Conservation (phyloP, 305 asterid genomes). For the Fraxinus ornus region DNA sequence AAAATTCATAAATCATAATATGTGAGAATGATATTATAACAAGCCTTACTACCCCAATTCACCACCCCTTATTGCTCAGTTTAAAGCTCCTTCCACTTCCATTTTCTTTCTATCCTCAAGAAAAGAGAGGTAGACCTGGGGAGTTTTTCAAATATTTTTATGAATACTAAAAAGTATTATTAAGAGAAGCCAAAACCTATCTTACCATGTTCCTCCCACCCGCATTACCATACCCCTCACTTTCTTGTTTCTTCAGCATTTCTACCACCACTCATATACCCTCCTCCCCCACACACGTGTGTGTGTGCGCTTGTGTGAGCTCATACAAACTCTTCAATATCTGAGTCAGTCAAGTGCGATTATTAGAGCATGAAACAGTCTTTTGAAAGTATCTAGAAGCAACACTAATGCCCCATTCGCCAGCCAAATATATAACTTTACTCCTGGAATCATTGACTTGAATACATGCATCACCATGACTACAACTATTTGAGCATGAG, state of each 20-base stretch:
- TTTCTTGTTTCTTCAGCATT: background rate
- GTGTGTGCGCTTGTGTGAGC: background rate
- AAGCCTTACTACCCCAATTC: background rate
- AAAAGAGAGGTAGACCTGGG: background rate
- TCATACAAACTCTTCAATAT: conserved; percentile 6
- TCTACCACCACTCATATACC: background rate
- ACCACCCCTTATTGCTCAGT: background rate
- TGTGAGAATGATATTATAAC: background rate
- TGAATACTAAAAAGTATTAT: background rate
- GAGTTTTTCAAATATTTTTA: background rate
- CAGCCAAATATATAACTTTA: conserved; percentile 16
- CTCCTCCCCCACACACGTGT: background rate
- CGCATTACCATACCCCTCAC: background rate
- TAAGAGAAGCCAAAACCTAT: conserved; percentile 9
- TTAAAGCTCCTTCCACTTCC: background rate
- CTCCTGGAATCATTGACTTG: conserved; percentile 14
- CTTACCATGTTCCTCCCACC: background rate
- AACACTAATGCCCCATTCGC: conserved; percentile 8
- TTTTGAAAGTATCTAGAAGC: conserved; percentile 1
- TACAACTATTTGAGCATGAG: conserved; percentile 13
- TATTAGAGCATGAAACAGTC: conserved; percentile 12
- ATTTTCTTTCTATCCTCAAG: background rate
- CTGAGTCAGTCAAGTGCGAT: conserved; percentile 10
- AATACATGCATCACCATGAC: conserved; percentile 8
- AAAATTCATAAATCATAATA: conserved; percentile 15